These are phyloP conservation scores for Sugiyamaella novakii DNA, from an alignment of 1,139 yeast genomes.

Conservation along the genomic window DNA sequence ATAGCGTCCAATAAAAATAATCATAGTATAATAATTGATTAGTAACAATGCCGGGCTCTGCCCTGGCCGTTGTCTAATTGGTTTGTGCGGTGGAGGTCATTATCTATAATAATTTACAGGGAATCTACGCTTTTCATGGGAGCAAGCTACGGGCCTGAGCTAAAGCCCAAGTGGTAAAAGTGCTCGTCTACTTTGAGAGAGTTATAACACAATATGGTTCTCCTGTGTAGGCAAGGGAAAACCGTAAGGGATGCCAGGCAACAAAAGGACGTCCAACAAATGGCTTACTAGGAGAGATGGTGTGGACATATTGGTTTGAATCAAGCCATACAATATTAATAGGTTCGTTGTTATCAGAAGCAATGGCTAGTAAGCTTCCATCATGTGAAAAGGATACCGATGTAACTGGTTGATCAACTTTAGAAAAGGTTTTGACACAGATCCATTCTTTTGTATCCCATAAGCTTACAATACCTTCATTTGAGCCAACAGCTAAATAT, in stretches of 20 bases:
- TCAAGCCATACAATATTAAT: slow-evolving; percentile 39
- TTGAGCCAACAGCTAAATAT: slow-evolving; percentile 61
- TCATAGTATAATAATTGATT: background rate
- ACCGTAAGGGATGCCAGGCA: slow-evolving; percentile 41
- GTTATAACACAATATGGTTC: slow-evolving; percentile 26
- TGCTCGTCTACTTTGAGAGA: background rate
- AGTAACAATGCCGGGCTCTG: background rate
- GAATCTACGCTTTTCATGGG: no score
- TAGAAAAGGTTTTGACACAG: slow-evolving; percentile 49
- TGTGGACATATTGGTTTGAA: slow-evolving; percentile 35
- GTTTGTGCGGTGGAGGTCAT: background rate
- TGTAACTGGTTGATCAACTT: slow-evolving; percentile 46
- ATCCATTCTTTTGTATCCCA: slow-evolving; percentile 58
- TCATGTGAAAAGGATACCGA: slow-evolving; percentile 42
- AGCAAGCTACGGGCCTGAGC: background rate
- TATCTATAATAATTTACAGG: no score
- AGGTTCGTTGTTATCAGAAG: slow-evolving; percentile 36
- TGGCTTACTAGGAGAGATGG: slow-evolving; percentile 23
- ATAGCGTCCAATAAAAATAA: slow-evolving; percentile 12
- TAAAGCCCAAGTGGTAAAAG: background rate
- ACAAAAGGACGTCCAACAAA: slow-evolving; percentile 30
- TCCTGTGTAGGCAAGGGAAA: slow-evolving; percentile 39
- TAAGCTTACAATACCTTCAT: slow-evolving; percentile 67
- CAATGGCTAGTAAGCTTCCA: slow-evolving; percentile 42
- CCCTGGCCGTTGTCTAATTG: background rate